These are phyloP conservation scores for Boletus barrowsii DNA, from an alignment of 768 basidiomycete genomes.

Conservation along the genomic window DNA sequence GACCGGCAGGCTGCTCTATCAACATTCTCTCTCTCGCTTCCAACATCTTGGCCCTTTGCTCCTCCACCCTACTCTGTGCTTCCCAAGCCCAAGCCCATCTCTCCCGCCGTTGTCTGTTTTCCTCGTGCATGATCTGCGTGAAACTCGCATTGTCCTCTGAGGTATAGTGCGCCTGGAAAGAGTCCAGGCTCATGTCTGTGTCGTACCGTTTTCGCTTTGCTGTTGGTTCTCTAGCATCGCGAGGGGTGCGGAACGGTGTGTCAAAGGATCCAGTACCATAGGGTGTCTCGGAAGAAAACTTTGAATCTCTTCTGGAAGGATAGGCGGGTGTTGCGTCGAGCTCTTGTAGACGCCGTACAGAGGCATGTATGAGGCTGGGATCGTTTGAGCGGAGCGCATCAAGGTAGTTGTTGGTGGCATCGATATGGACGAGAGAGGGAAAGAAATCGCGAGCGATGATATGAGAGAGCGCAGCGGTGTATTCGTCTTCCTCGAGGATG, in stretches of 20 bases:
- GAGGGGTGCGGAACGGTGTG: constrained; percentile 57
- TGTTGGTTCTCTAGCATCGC: constrained; percentile 40
- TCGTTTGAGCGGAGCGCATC: constrained; percentile 77
- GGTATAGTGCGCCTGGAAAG: constrained; percentile 88
- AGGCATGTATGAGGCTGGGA: constrained; percentile 68
- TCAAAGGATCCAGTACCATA: constrained; percentile 57
- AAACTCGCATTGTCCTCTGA: constrained; percentile 98
- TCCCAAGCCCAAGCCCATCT: constrained; percentile 93
- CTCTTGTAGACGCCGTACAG: constrained; percentile 71
- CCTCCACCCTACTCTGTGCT: constrained; percentile 79
- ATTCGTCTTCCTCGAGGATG: constrained; percentile 90
- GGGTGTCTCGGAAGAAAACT: constrained; percentile 64
- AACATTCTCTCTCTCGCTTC: constrained; percentile 68
- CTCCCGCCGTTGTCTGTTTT: constrained; percentile 80
- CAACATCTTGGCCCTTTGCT: constrained; percentile 59
- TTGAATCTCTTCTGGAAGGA: constrained; percentile 32
- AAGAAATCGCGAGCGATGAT: constrained; percentile 99
- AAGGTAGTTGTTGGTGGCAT: constrained; percentile 84
- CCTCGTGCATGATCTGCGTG: constrained; percentile 84
- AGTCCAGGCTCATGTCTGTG: constrained; percentile 66
- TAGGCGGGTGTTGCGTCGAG: constrained; percentile 49
- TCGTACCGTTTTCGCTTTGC: constrained; percentile 61
- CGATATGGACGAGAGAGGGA: constrained; percentile 85
- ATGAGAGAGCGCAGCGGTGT: constrained; percentile 81
- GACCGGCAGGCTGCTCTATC: constrained; percentile 59